A percentile compares a stretch with the other conserved stretches of the same genome.
Evolutionary conservation across 371 early-diverging fungal species (phyloP).

Genomic region (Mortierella sp.): DNA sequence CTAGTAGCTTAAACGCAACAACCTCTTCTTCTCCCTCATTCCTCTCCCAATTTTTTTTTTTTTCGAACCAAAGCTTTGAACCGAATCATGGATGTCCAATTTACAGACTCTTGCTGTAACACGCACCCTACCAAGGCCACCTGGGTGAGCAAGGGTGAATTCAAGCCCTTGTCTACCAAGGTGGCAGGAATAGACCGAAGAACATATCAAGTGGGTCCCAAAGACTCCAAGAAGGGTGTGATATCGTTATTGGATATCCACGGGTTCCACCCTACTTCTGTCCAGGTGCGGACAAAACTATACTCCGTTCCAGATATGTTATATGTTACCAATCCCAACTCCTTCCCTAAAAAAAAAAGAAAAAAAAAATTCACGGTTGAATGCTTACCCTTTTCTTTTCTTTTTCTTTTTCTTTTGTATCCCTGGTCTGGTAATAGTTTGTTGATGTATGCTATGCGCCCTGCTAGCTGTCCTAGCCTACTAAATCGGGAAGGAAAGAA

Average conservation of each 20-base stretch:
- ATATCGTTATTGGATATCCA: conserved; percentile 35
- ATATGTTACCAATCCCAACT: too few relatives aligned
- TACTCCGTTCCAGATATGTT: too few relatives aligned
- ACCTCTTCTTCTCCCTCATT: neutral
- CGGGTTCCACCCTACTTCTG: conserved; percentile 22
- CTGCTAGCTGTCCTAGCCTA: too few relatives aligned
- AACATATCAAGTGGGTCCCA: conserved; percentile 23
- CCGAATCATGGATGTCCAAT: conserved; percentile 13
- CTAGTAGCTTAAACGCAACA: neutral
- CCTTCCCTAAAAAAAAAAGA: too few relatives aligned
- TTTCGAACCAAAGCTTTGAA: neutral
- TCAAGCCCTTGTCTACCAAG: conserved; percentile 23
- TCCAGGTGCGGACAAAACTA: conserved; percentile 4
- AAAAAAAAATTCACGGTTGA: conserved; percentile 23
- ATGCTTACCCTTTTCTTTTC: neutral
- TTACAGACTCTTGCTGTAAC: conserved; percentile 37
- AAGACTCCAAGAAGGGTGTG: conserved; percentile 17
- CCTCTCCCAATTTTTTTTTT: neutral
- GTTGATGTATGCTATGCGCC: too few relatives aligned
- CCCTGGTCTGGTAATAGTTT: neutral
- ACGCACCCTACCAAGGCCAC: conserved; percentile 23
- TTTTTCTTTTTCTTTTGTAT: neutral
- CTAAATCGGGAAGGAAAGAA: too few relatives aligned
- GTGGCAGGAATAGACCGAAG: conserved; percentile 20
- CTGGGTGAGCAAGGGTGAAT: conserved; percentile 22